These are phyloP conservation scores for Globisporangium abappressorium DNA, from an alignment of 352 stramenopile genomes.

Conservation along the genomic window DNA sequence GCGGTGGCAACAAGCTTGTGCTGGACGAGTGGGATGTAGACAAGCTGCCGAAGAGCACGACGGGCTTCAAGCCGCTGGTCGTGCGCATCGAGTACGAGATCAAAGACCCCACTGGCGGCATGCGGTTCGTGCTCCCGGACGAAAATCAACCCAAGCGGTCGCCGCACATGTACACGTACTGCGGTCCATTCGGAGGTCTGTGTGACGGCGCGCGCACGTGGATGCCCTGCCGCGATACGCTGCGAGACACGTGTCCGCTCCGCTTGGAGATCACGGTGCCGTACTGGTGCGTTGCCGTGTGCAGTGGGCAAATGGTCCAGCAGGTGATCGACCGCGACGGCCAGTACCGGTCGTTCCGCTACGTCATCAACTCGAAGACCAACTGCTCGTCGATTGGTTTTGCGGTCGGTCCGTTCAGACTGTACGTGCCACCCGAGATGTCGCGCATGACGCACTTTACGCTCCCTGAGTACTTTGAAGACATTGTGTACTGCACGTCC, in stretches of 20 bases:
- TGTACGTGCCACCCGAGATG: conserved; percentile 77
- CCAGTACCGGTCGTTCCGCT: conserved; percentile 69
- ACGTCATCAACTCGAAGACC: conserved; percentile 78
- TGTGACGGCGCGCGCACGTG: conserved; percentile 81
- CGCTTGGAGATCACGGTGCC: conserved; percentile 77
- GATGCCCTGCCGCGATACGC: conserved; percentile 81
- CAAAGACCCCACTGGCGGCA: conserved; percentile 50
- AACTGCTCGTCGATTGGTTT: conserved; percentile 82
- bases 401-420: conserved; percentile 70
- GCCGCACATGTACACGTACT: conserved; percentile 87
- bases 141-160: conserved; percentile 65
- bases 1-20: conserved; percentile 27
- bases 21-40: conserved; percentile 73
- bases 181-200: conserved; percentile 72
- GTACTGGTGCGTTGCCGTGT: conserved; percentile 79
- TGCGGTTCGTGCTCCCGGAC: conserved; percentile 74
- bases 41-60: conserved; percentile 61
- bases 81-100: conserved; percentile 84
- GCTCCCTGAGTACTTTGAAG: conserved; percentile 71
- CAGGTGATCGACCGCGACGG: conserved; percentile 62
- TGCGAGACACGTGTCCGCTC: conserved; percentile 69
- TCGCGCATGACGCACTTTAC: conserved; percentile 83
- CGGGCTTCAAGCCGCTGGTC: conserved; percentile 61
- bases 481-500: conserved; percentile 70
- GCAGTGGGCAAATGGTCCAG: conserved; percentile 82